Evolutionary conservation across 257 asterid genomes (phyloP), one percentile per base, ranked within the genome.

Genomic region (Gentiana macrophylla): DNA sequence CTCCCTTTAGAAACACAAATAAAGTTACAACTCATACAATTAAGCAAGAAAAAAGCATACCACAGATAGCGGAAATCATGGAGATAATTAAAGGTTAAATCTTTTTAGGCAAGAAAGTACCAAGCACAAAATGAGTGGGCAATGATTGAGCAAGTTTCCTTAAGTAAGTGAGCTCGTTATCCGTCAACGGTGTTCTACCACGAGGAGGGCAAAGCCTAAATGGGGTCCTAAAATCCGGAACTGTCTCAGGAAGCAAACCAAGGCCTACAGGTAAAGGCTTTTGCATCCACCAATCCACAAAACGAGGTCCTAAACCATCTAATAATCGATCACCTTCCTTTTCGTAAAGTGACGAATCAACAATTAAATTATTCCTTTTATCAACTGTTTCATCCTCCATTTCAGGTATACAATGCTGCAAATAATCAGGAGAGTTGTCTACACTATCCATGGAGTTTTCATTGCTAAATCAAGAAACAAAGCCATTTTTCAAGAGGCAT

Each of bases 231-330:
- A 74, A 82, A 76, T 89, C 95, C 66, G 86, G 87, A 72, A 79
- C 80, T 63, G 62, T 66, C 75, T 81, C 92, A 1, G 89, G 95
- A 76, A 90, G 96, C 76, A 82, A 74, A 64, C 84, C 98, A 12
- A 79, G 96, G 63, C 87, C 93, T 57, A 91, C 94, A 1, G 98
- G 98, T 79, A 91, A 68, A 69, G 98, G 96, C 75, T 83, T 87
- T 55, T 63, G 79, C 81, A 72, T 67, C 98, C 98, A 91, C 98
- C 98, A 87, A 70, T 87, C 98, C 62, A 77, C 79, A 75, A 80
- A 91, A 43, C 94, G 96, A 32, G 98, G 96, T 49, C 98, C 98
- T 67, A 91, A 67, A 49, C 83, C 86, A 69, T 87, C 90, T 81
- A 91, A 72, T 57, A 91, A 76, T 69, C 96, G 73, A 78, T 91